Evolutionary conservation across 176 grass and related monocot genomes (phyloP).

Genomic region (Luzula sylvatica): DNA sequence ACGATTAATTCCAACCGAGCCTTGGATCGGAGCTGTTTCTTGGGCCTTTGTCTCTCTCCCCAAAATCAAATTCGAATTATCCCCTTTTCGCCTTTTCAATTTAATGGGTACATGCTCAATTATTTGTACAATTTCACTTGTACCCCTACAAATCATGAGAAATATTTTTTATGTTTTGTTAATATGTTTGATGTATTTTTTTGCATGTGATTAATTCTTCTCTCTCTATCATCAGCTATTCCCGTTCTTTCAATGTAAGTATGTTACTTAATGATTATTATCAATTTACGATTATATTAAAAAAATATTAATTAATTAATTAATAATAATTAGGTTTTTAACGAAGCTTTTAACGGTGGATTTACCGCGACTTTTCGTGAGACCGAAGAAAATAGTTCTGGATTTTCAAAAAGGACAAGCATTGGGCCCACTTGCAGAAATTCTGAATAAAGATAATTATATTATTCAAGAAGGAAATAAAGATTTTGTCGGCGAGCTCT

Average conservation of each 20-base stretch:
- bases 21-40: conserved; percentile 86
- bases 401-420: conserved; percentile 92
- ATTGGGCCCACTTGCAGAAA: conserved; percentile 56
- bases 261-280: neutral
- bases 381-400: conserved; percentile 90
- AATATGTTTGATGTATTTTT: conserved; percentile 9
- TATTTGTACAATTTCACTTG: neutral
- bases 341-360: conserved; percentile 92
- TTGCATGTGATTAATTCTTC: conserved; percentile 40
- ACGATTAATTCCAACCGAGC: conserved; percentile 77
- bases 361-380: conserved; percentile 86
- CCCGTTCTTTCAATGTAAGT: conserved; percentile 98
- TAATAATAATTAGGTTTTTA: conserved; percentile 59
- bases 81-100: conserved; percentile 78
- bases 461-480: conserved; percentile 71
- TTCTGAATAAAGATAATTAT: conserved; percentile 25
- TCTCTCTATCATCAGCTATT: conserved; percentile 68
- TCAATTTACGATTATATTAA: neutral
- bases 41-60: conserved; percentile 98
- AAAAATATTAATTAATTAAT: neutral
- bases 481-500: conserved; percentile 87
- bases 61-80: conserved; percentile 84
- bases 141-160: neutral
- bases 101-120: conserved; percentile 59
- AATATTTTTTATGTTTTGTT: neutral